Percentiles rank a stretch among this genome's conserved stretches.
phyloP scores from a whole-genome alignment of 2,329 filamentous ascomycete species.

The Fusarium lyarnte region DNA sequence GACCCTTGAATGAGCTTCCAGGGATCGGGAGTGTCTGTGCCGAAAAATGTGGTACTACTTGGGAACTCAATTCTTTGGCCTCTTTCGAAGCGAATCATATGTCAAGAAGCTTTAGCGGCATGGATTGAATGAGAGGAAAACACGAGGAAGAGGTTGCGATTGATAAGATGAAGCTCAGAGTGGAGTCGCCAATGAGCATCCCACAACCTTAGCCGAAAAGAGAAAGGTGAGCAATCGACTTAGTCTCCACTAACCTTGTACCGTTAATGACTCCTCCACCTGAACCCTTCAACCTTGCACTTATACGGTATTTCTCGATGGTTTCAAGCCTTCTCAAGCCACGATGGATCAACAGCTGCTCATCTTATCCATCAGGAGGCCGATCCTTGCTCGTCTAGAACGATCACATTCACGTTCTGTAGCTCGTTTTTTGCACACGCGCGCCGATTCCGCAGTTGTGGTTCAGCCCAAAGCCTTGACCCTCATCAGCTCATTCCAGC shows the following conservation, averaged over 20 bases:
- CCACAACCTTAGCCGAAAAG: neutral
- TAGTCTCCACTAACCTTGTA: neutral
- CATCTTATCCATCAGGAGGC: constrained; percentile 23
- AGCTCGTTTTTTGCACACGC: neutral
- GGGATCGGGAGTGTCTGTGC: constrained; percentile 12
- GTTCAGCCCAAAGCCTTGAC: constrained; percentile 5
- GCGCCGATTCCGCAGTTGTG: constrained; percentile 20
- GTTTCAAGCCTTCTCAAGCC: constrained; percentile 29
- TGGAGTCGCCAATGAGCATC: neutral
- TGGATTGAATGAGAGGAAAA: neutral
- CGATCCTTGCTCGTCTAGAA: constrained; percentile 1
- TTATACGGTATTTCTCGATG: constrained; percentile 18
- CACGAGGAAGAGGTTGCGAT: constrained; percentile 23
- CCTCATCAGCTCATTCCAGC: constrained; percentile 8
- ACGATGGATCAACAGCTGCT: constrained; percentile 19
- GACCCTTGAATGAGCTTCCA: neutral
- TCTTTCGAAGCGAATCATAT: constrained; percentile 10
- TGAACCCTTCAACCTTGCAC: neutral
- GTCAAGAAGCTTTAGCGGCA: neutral
- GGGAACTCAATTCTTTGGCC: constrained; percentile 2
- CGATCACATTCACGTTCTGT: neutral
- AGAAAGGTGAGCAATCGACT: neutral
- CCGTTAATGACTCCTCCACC: neutral
- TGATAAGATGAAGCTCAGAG: constrained; percentile 39
- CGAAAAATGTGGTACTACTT: constrained; percentile 1